Base-by-base conservation (phyloP, 495 filamentous ascomycete genomes). In the Massariosphaeria phaeospora region DNA sequence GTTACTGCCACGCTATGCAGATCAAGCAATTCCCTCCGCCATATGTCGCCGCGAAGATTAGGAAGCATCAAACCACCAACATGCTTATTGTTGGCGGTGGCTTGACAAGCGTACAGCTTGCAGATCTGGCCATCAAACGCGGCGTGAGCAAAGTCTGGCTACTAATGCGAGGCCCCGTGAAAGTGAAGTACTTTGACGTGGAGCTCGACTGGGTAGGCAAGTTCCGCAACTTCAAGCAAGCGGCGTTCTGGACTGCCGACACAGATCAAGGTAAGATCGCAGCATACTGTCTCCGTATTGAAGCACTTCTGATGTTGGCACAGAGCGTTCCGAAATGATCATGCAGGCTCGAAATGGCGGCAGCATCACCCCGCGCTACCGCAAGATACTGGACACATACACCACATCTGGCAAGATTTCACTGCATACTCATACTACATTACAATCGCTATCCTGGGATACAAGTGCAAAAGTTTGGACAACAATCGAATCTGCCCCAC, bases 201-300 rank as follows among this genome's bases (percentile, higher is more conserved):
- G 75, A 75, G 50, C 70, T 85, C 12, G 71, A 70, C 26, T 85
- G 82, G 82, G 77, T 85, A 66, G 79, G 79, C 23, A 85, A 85
- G 55, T 84, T 79, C 61, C 76, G 77, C n/a, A 84, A 84, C 65
- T 74, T 72, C 63, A 75, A 81, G 52, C 79, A 82, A 53, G 75
- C 82, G 23, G 71, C 72, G 2, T 85, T 84, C 60, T 84, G 80
- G 79, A 76, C 75, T 7, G 51, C 47, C 10, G 45, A 55, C 23
- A 45, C 26, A 7, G 57, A 80, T 39, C 75, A 81, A 56, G 73
- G 73, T 70, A 61, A 54, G 56, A 2, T 33, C 4, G 17, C 20
- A 27, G 13, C 18, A 23, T 29, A 23, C 0, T 50, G 21, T 9
- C 36, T 12, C 12, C 18, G 24, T n/a, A 40, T 35, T 33, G 18